Conservation (phyloP, 257 asterid species). For the Asclepias syriaca region DNA sequence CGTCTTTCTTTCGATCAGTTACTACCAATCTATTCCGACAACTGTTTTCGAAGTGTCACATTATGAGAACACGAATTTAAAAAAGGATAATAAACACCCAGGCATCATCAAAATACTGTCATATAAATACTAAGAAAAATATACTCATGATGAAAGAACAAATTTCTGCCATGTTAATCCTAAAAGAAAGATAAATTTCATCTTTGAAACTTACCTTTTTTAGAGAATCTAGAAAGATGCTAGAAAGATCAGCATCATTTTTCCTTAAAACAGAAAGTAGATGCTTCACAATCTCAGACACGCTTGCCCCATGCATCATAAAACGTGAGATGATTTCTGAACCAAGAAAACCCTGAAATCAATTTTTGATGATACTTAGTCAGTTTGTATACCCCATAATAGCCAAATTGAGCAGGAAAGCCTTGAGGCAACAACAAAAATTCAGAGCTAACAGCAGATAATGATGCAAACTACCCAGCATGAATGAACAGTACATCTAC, state of each 20-base stretch:
- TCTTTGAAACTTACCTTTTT: conserved; percentile 43
- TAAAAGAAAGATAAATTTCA: neutral
- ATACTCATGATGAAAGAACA: neutral
- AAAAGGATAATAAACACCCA: neutral
- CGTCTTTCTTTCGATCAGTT: neutral
- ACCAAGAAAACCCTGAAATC: conserved; percentile 69
- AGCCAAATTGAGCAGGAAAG: neutral
- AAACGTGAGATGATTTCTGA: conserved; percentile 76
- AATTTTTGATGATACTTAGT: conserved; percentile 2
- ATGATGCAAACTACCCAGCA: neutral
- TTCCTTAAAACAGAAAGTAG: conserved; percentile 68
- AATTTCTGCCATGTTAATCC: neutral
- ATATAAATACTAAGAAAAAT: too few relatives aligned
- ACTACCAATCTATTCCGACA: neutral
- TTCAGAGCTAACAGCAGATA: neutral
- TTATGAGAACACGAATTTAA: neutral
- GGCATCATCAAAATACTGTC: neutral
- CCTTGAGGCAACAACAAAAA: neutral
- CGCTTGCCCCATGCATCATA: conserved; percentile 57
- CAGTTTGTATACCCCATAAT: neutral
- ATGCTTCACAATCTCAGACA: conserved; percentile 78
- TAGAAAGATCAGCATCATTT: conserved; percentile 52
- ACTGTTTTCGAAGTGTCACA: neutral
- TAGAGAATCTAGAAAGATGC: conserved; percentile 60
- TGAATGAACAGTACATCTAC: neutral